Conservation (phyloP, 495 filamentous ascomycete genomes). For the Hypomontagnella submonticulosa region DNA sequence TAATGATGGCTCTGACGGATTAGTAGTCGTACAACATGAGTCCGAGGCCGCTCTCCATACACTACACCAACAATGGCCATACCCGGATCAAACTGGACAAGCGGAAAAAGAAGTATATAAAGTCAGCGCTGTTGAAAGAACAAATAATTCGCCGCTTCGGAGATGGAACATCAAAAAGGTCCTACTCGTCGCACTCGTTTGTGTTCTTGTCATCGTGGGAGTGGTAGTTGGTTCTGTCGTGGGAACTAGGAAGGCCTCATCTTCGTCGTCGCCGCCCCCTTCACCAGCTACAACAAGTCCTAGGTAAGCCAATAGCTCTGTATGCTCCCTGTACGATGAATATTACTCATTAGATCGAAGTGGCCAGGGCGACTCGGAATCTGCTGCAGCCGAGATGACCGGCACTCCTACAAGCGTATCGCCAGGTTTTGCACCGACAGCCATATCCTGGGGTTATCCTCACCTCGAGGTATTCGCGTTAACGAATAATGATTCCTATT, state of each 20-base stretch:
- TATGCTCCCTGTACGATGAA: too few relatives aligned
- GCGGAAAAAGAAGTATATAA: background rate
- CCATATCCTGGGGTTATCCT: constrained; percentile 33
- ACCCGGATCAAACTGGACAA: background rate
- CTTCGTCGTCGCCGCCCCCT: background rate
- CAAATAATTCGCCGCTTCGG: background rate
- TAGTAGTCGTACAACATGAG: constrained; percentile 1
- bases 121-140: background rate
- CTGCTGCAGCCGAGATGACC: constrained; percentile 15
- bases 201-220: constrained; percentile 11
- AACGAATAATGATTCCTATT: constrained; percentile 11
- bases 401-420: constrained; percentile 17
- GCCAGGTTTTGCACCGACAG: constrained; percentile 14
- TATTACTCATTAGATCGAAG: constrained; percentile 10
- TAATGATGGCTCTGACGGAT: background rate
- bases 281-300: constrained; percentile 4
- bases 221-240: constrained; percentile 23
- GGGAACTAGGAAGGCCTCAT: constrained; percentile 2
- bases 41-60: constrained; percentile 5
- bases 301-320: background rate
- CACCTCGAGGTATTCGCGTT: constrained; percentile 25
- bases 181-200: constrained; percentile 9
- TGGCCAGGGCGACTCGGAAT: background rate
- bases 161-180: constrained; percentile 11
- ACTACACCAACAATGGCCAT: background rate